Evolutionary conservation across 164 flowering plant genomes (phyloP).

Genomic region (Piper betle): DNA sequence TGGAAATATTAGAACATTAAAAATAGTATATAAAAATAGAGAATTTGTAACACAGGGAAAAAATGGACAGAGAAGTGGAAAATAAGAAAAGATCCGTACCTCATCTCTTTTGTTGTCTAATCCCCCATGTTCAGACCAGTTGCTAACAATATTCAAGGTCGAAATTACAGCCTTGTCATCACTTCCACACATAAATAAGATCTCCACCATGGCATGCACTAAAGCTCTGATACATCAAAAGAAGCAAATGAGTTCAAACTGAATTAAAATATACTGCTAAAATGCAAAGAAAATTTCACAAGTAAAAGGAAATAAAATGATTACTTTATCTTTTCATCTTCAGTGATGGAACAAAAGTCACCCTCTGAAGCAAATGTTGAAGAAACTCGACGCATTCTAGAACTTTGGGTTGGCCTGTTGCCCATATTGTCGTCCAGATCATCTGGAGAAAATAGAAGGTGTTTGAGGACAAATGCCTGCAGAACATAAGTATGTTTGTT

Average conservation of each 20-base stretch:
- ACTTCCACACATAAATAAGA: slow-evolving; percentile 73
- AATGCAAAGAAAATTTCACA: neutral
- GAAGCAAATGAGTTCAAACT: slow-evolving; percentile 1
- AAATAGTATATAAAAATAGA: slow-evolving; percentile 2
- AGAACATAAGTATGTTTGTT: slow-evolving; percentile 12
- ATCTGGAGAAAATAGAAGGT: slow-evolving; percentile 61
- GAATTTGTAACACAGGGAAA: neutral
- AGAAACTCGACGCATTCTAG: slow-evolving; percentile 22
- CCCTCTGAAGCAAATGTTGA: slow-evolving; percentile 24
- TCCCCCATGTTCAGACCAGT: slow-evolving; percentile 13
- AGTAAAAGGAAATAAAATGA: slow-evolving; percentile 1
- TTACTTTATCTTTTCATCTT: slow-evolving; percentile 65
- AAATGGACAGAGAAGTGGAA: neutral
- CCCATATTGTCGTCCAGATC: slow-evolving; percentile 28
- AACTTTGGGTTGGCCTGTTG: slow-evolving; percentile 18
- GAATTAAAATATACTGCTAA: neutral
- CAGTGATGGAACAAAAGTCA: slow-evolving; percentile 54
- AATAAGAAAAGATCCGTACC: slow-evolving; percentile 24
- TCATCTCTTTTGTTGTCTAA: slow-evolving; percentile 31
- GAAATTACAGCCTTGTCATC: slow-evolving; percentile 60
- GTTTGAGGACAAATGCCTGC: slow-evolving; percentile 95
- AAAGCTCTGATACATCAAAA: slow-evolving; percentile 48
- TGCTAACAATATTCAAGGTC: slow-evolving; percentile 32
- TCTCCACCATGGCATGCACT: slow-evolving; percentile 76
- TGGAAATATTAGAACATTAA: neutral